phyloP scores from a whole-genome alignment of 192 early-diverging fungal genomes.

The Diversispora eburnea region DNA sequence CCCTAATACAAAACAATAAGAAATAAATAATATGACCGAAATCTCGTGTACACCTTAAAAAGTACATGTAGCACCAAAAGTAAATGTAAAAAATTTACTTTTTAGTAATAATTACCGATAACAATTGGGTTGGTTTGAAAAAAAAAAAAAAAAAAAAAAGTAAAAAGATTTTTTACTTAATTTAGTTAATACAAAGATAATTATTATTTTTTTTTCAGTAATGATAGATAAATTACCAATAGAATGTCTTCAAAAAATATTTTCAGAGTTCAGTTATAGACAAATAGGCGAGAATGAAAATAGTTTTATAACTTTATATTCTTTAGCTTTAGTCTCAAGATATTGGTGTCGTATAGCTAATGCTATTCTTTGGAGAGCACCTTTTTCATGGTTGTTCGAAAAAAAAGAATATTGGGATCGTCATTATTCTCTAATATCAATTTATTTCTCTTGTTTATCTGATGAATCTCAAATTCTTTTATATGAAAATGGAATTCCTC shows the following conservation, averaged over 20 bases:
- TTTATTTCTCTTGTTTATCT: neutral
- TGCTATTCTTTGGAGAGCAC: neutral
- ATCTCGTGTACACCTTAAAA: too few species aligned
- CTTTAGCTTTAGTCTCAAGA: neutral
- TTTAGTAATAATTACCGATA: too few species aligned
- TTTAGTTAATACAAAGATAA: too few species aligned
- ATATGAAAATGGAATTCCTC: neutral
- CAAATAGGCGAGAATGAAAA: neutral
- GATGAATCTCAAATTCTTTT: neutral
- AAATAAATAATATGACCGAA: too few species aligned
- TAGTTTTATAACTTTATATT: neutral
- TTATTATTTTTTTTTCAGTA: too few species aligned
- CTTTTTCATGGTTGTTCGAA: neutral
- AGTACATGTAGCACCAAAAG: too few species aligned
- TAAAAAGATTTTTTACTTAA: too few species aligned
- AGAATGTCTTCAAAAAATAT: conserved; percentile 1
- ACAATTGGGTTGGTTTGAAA: too few species aligned
- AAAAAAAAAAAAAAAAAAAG: too few species aligned
- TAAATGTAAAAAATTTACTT: too few species aligned
- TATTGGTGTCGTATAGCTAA: neutral
- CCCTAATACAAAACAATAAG: too few species aligned
- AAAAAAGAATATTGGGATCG: neutral
- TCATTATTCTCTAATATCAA: neutral
- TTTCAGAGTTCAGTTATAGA: neutral
- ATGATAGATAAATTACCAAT: neutral